Conservation (phyloP, 2,329 filamentous ascomycete genomes). For the Sporothrix pseudoabietina region DNA sequence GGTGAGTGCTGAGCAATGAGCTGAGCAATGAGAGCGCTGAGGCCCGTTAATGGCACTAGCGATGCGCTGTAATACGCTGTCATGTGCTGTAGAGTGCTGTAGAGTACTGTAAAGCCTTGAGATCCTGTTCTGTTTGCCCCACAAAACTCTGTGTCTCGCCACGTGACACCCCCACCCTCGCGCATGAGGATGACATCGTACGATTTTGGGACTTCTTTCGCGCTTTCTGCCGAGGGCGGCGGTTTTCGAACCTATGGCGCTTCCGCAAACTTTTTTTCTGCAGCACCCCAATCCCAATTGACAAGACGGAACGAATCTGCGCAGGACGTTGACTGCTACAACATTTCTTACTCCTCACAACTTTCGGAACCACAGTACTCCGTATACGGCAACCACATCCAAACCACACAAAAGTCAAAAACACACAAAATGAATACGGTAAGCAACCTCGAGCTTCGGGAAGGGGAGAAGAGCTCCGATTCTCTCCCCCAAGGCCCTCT, state of each 20-base stretch:
- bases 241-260: background rate
- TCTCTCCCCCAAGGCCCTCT: background rate
- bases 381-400: background rate
- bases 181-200: slow-evolving; percentile 22
- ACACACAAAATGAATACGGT: slow-evolving; percentile 33
- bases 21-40: background rate
- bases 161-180: slow-evolving; percentile 17
- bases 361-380: background rate
- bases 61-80: background rate
- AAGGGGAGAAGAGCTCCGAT: background rate
- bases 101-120: background rate
- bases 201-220: background rate
- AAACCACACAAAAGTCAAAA: background rate
- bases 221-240: slow-evolving; percentile 5
- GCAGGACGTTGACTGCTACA: no score
- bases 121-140: background rate
- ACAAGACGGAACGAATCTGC: background rate
- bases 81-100: background rate
- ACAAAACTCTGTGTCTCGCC: background rate
- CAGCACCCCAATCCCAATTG: background rate
- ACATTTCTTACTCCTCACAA: background rate
- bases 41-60: background rate
- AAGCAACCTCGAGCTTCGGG: slow-evolving; percentile 9
- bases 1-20: background rate
- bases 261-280: background rate